These are phyloP conservation scores for Fusarium sp. DNA, from an alignment of 2,329 filamentous ascomycete genomes.

Conservation along the genomic window DNA sequence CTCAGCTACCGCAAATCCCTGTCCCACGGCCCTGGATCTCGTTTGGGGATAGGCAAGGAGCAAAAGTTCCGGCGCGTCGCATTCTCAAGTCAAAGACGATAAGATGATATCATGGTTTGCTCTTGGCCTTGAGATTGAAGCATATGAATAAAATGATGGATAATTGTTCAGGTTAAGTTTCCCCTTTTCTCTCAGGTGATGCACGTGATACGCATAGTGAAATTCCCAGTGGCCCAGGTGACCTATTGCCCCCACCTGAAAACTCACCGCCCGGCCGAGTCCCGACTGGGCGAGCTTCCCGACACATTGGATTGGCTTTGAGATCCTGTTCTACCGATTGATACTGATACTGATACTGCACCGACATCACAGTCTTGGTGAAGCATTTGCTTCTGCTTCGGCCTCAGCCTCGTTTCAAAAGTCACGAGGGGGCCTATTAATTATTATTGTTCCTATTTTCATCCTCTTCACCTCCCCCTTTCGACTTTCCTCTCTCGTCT, in stretches of 20 bases:
- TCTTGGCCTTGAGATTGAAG: not conserved
- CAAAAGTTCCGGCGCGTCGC: slow-evolving; percentile 24
- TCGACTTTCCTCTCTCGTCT: not conserved
- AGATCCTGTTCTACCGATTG: not conserved
- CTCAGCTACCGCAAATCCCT: slow-evolving; percentile 23
- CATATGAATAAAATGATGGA: not conserved
- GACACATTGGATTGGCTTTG: slow-evolving; percentile 5
- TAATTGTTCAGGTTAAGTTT: not conserved
- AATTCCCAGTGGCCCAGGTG: slow-evolving; percentile 47
- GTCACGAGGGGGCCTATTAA: slow-evolving; percentile 23
- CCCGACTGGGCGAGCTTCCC: slow-evolving; percentile 34
- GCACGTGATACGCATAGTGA: slow-evolving; percentile 43
- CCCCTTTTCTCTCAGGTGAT: not conserved
- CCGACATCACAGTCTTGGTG: slow-evolving; percentile 25
- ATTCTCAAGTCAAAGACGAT: not conserved
- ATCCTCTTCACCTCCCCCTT: not conserved
- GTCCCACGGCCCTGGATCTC: slow-evolving; percentile 14
- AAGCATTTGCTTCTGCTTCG: slow-evolving; percentile 35
- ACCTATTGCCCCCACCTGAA: slow-evolving; percentile 45
- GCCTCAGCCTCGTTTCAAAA: slow-evolving; percentile 28
- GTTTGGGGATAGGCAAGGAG: slow-evolving; percentile 3
- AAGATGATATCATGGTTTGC: slow-evolving; percentile 22
- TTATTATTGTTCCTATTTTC: not conserved
- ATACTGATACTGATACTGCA: slow-evolving; percentile 1
- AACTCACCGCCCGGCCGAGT: slow-evolving; percentile 47